Evolutionary conservation across 148 eudicot genomes (phyloP).

Genomic region (Cornus controversa): DNA sequence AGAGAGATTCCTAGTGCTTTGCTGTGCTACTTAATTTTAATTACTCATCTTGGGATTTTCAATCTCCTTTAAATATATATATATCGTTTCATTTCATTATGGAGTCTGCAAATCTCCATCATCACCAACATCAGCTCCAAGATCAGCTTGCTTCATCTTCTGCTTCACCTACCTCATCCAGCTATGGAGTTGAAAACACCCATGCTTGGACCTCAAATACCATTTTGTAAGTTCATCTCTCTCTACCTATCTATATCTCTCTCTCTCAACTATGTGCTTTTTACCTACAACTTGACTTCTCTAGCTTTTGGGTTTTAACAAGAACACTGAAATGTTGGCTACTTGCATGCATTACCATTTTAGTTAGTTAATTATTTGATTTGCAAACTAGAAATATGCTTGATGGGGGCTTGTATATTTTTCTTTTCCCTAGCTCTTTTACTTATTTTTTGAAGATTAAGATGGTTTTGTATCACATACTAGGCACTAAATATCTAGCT

Average conservation of each 20-base stretch:
- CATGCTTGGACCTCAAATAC: constrained; percentile 45
- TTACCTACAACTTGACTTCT: constrained; percentile 4
- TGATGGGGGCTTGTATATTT: not conserved
- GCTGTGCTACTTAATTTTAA: constrained; percentile 15
- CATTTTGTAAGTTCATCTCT: constrained; percentile 52
- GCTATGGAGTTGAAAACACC: constrained; percentile 38
- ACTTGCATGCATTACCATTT: constrained; percentile 1
- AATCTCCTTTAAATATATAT: constrained; percentile 23
- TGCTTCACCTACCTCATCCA: constrained; percentile 33
- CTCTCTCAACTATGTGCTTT: constrained; percentile 2
- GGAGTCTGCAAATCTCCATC: constrained; percentile 67
- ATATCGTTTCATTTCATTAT: constrained; percentile 22
- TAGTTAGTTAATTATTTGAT: constrained; percentile 23
- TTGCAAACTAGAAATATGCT: constrained; percentile 15
- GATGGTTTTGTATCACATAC: not conserved
- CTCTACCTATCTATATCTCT: not conserved
- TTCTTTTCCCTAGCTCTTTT: not conserved
- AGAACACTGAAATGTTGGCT: constrained; percentile 7
- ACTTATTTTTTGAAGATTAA: not conserved
- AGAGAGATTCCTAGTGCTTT: constrained; percentile 10
- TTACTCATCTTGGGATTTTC: constrained; percentile 52
- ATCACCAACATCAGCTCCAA: constrained; percentile 41
- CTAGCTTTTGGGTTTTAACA: constrained; percentile 9
- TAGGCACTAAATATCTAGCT: not conserved
- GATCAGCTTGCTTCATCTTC: constrained; percentile 47